These are phyloP conservation scores for Mangifera indica DNA, from an alignment of 345 rosid species.

Conservation along the genomic window DNA sequence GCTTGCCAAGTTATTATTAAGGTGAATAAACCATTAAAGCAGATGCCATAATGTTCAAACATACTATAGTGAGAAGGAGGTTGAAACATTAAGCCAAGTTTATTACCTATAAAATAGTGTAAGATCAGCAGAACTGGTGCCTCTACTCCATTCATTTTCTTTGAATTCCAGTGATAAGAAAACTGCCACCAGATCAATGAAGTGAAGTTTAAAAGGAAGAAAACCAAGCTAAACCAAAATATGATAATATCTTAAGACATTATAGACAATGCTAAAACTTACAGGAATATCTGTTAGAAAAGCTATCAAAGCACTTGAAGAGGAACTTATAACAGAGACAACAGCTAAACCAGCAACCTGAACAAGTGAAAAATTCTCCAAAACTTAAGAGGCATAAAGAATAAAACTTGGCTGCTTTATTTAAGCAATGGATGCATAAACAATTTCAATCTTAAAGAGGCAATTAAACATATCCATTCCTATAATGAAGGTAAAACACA, in stretches of 20 bases:
- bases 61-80: not conserved
- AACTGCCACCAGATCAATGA: slow-evolving; percentile 31
- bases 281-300: slow-evolving; percentile 35
- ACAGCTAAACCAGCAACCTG: slow-evolving; percentile 43
- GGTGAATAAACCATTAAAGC: no score
- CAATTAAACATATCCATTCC: no score
- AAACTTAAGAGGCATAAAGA: not conserved
- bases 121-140: slow-evolving; percentile 26
- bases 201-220: not conserved
- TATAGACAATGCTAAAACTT: slow-evolving; percentile 20
- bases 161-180: slow-evolving; percentile 29
- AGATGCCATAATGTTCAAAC: not conserved
- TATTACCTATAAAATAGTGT: slow-evolving; percentile 38
- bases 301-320: slow-evolving; percentile 36
- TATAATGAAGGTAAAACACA: not conserved
- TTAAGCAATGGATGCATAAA: not conserved
- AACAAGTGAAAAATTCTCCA: slow-evolving; percentile 8
- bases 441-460: no score
- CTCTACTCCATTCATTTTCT: slow-evolving; percentile 22
- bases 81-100: not conserved
- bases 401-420: not conserved
- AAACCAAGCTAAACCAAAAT: no score
- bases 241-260: slow-evolving; percentile 4
- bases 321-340: slow-evolving; percentile 35
- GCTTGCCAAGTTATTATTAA: no score